phyloP scores from a whole-genome alignment of 2,329 filamentous ascomycete genomes.

The Fusarium praegraminearum region DNA sequence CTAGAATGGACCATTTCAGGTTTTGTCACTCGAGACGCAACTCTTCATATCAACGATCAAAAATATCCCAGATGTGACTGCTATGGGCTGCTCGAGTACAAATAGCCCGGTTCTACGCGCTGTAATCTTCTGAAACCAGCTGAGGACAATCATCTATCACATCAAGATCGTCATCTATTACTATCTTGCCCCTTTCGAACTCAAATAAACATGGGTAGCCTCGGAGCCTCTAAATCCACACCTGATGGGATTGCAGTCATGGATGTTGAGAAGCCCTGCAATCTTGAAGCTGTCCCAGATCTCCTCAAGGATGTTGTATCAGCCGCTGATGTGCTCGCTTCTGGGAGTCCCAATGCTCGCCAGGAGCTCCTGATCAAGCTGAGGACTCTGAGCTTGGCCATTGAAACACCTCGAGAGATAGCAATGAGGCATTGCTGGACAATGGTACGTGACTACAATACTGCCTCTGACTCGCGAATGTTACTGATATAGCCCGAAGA shows the following conservation, averaged over 20 bases:
- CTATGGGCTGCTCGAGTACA: too few relatives aligned
- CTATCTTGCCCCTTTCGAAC: too few relatives aligned
- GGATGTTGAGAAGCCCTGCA: neutral
- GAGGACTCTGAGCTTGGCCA: neutral
- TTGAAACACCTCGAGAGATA: neutral
- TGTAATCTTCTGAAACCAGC: too few relatives aligned
- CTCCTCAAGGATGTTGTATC: neutral
- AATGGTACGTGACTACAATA: neutral
- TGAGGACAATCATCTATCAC: too few relatives aligned
- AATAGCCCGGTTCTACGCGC: too few relatives aligned
- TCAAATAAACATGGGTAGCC: too few relatives aligned
- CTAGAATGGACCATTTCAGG: too few relatives aligned
- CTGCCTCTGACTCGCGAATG: accelerated
- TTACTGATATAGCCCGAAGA: too few relatives aligned
- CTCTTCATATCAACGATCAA: too few relatives aligned
- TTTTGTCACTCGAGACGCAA: too few relatives aligned
- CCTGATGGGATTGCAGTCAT: neutral
- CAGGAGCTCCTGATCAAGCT: neutral
- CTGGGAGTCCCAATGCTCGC: neutral
- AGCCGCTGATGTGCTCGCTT: neutral
- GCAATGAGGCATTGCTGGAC: neutral
- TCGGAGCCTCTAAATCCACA: neutral
- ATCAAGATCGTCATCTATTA: too few relatives aligned
- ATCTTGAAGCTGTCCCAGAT: neutral
- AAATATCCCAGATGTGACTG: too few relatives aligned